Evolutionary conservation across 768 basidiomycete species (phyloP), one percentile per base, ranked within the genome.

Genomic region (Russula sp.): DNA sequence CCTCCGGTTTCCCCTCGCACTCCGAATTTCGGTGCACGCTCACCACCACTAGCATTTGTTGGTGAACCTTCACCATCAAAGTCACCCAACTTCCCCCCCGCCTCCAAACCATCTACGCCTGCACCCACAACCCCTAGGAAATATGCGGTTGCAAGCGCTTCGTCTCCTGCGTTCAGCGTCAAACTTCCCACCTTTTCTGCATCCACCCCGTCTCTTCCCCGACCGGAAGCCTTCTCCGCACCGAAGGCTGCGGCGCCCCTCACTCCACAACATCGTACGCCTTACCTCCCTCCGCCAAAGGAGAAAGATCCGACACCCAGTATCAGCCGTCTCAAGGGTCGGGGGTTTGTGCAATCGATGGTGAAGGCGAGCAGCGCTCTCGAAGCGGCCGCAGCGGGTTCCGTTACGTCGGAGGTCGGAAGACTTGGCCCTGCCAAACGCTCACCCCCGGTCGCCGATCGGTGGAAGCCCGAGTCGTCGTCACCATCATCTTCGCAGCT

Each of bases 271-370:
- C 80, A 34, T 83, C 87, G 4, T 81, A 84, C 18, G 83, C 81
- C 5, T 87, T 90, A 70, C 18, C 75, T 85, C 32, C 84, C 82
- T 50, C 75, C 78, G 2, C 75, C 82, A 9, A 70, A 79, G 4
- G 72, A 78, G 56, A 92, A 91, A 71, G 89, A 90, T 50, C 82
- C 82, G 4, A 90, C 89, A 2, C 91, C 91, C 0, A 91, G 89
- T 71, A 82, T 93, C 37, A 92, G 88, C 64, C 77, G 90, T 63
- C 74, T 94, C 18, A 86, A 92, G 69, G 91, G 91, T 20, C 84
- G 91, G 45, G 91, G 91, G 4, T 92, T 94, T 70, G 91, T 94
- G 2, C 87, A 89, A 73, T 89, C 81, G 65, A 84, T 91, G 77
- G 87, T 94, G 39, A 85, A 87, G 73, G 86, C 80, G 52, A 89